Percentiles rank a stretch among this genome's conserved stretches.
Conservation (phyloP, 495 filamentous ascomycete genomes). For the Trichoderma virens region DNA sequence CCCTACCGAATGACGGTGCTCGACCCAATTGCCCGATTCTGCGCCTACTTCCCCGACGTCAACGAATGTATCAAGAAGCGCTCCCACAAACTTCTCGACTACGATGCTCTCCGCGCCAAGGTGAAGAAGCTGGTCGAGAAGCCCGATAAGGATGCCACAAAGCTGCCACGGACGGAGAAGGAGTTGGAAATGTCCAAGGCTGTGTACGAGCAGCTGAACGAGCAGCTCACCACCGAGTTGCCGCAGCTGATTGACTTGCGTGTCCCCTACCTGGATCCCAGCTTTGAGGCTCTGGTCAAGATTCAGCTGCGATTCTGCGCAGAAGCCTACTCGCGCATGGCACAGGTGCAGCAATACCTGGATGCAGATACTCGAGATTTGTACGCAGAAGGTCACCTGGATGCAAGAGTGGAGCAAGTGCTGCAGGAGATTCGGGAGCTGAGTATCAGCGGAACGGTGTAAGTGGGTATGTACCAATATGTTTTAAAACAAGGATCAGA, state of each 20-base stretch:
- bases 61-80: slow-evolving; percentile 99
- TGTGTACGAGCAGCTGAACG: slow-evolving; percentile 92
- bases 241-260: slow-evolving; percentile 97
- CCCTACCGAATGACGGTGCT: slow-evolving; percentile 91
- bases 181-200: slow-evolving; percentile 88
- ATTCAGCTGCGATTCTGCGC: slow-evolving; percentile 97
- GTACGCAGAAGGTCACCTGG: slow-evolving; percentile 89
- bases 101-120: slow-evolving; percentile 89
- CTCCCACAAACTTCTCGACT: slow-evolving; percentile 95
- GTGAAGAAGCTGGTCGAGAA: slow-evolving; percentile 97
- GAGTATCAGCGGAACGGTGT: slow-evolving; percentile 70
- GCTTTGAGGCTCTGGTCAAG: slow-evolving; percentile 95
- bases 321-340: slow-evolving; percentile 94
- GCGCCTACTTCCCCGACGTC: slow-evolving; percentile 97
- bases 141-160: slow-evolving; percentile 94
- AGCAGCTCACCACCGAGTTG: slow-evolving; percentile 84
- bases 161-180: slow-evolving; percentile 88
- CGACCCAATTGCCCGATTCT: slow-evolving; percentile 91
- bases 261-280: slow-evolving; percentile 92
- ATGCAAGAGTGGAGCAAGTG: slow-evolving; percentile 89
- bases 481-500: neutral
- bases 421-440: slow-evolving; percentile 93
- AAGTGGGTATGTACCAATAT: neutral
- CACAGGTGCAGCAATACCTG: slow-evolving; percentile 97
- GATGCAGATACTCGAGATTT: slow-evolving; percentile 94